These are phyloP conservation scores for Talaromyces verruculosus DNA, from an alignment of 2,329 filamentous ascomycete genomes.

Conservation along the genomic window DNA sequence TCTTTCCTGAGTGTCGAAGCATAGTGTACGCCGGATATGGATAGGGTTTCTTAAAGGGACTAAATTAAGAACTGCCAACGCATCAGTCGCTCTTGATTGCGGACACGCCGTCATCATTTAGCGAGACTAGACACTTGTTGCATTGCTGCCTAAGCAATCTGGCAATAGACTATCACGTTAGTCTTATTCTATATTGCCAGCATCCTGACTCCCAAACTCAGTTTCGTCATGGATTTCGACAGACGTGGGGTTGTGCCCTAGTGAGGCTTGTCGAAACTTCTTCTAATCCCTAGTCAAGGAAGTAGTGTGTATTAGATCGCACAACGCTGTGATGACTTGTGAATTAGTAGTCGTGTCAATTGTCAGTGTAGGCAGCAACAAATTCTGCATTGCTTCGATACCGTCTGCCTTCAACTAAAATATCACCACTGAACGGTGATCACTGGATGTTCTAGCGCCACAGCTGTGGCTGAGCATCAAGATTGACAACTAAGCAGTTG, in stretches of 20 bases:
- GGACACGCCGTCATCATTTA: background rate
- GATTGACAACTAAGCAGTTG: constrained; percentile 10
- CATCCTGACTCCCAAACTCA: background rate
- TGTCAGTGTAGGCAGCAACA: background rate
- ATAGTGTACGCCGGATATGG: background rate
- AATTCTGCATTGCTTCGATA: background rate
- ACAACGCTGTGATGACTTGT: background rate
- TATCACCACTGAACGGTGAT: background rate
- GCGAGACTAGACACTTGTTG: background rate
- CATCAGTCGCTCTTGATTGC: background rate
- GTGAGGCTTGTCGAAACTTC: background rate
- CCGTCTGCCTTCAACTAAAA: background rate
- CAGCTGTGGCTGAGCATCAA: constrained; percentile 19
- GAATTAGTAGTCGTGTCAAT: background rate
- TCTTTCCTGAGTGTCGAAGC: background rate
- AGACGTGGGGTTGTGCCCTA: background rate
- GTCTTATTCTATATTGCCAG: background rate
- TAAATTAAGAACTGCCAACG: constrained; percentile 18
- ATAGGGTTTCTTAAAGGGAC: background rate
- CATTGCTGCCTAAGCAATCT: constrained; percentile 10
- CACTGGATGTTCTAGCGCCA: constrained; percentile 1
- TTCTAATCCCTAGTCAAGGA: background rate
- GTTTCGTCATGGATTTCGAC: no score
- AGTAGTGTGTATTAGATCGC: background rate
- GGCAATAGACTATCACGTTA: background rate